Evolutionary conservation across 1,284 basidiomycete species (phyloP), one percentile per base, ranked within the genome.

Genomic region (Tilletia indica): DNA sequence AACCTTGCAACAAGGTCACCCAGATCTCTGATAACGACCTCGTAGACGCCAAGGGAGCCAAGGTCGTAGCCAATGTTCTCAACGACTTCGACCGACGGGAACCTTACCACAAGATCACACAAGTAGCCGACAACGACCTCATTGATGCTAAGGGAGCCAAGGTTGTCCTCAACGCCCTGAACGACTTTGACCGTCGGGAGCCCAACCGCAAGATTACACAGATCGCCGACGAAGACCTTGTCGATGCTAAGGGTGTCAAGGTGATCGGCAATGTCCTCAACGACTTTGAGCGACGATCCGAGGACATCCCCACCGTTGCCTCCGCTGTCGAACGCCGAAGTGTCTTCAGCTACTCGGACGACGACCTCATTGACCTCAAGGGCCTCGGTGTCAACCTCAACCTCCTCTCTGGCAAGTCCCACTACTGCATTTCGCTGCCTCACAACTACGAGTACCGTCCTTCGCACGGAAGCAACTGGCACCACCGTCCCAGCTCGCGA

Each of bases 381-480:
- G 36, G 36, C 56, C 21, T 58, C 25, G 56, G 56, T 31, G 25
- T 58, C 11, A 58, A 58, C 56, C 25, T 58, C 21, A 58, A 58
- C 56, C 19, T 58, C 21, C 56, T 58, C 56, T 31, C 21, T 34
- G 56, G 56, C 3, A 58, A 58, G 56, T 58, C 56, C 34, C 56
- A 58, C 21, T 58, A 58, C 56, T 58, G 56, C 56, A 58, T 58
- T 25, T 58, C 56, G 21, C 56, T 58, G 56, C 56, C 56, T 31
- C 56, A 58, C 56, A 25, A n/a, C 56, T 58, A 31, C 56, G 25
- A 58, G 25, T 58, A 58, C 56, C 56, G 34, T 12, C 25, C 56
- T 14, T 21, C 21, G 56, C 34, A 21, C n/a, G n/a, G 6, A 19
- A n/a, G 31, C 51, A 58, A 58, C 25, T 58, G 25, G 56, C 16